A percentile compares a stretch with the other conserved stretches of the same genome.
Conservation (phyloP, 2,329 filamentous ascomycete species). For the Colletotrichum sp. region DNA sequence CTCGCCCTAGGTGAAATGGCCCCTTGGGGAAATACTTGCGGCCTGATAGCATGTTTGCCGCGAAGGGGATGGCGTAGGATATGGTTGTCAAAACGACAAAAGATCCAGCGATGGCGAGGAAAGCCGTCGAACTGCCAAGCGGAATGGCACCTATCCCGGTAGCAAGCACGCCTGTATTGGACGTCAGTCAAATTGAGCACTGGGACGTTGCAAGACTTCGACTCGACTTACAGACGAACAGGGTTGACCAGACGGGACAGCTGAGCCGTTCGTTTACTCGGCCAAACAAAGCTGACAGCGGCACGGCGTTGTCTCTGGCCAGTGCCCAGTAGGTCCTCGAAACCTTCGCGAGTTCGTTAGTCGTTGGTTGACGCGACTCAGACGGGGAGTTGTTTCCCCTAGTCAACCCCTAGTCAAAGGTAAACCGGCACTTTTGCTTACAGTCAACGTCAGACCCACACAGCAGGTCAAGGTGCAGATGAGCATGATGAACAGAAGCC, state of each 20-base stretch:
- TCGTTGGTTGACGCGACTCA: not conserved
- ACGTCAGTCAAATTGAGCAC: not conserved
- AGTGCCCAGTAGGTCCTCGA: constrained; percentile 54
- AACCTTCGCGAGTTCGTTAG: constrained; percentile 5
- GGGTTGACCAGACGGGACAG: constrained; percentile 63
- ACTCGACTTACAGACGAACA: constrained; percentile 48
- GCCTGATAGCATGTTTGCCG: constrained; percentile 56
- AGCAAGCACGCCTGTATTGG: constrained; percentile 42
- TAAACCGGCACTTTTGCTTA: not conserved
- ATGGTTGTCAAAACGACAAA: constrained; percentile 62
- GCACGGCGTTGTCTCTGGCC: constrained; percentile 66
- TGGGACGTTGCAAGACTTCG: not conserved
- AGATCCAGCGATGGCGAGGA: constrained; percentile 61
- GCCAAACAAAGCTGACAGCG: constrained; percentile 41
- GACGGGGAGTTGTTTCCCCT: not conserved
- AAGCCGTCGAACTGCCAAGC: constrained; percentile 58
- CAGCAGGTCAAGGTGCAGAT: constrained; percentile 54
- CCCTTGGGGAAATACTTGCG: constrained; percentile 57
- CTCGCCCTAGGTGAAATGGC: constrained; percentile 57
- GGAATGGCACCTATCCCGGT: constrained; percentile 63
- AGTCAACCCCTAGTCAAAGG: not conserved
- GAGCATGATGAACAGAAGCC: constrained; percentile 62
- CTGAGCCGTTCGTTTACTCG: constrained; percentile 57
- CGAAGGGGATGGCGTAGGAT: constrained; percentile 55
- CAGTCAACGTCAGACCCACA: constrained; percentile 57